Evolutionary conservation across 257 asterid genomes (phyloP).

Genomic region (Nicotiana undulata): DNA sequence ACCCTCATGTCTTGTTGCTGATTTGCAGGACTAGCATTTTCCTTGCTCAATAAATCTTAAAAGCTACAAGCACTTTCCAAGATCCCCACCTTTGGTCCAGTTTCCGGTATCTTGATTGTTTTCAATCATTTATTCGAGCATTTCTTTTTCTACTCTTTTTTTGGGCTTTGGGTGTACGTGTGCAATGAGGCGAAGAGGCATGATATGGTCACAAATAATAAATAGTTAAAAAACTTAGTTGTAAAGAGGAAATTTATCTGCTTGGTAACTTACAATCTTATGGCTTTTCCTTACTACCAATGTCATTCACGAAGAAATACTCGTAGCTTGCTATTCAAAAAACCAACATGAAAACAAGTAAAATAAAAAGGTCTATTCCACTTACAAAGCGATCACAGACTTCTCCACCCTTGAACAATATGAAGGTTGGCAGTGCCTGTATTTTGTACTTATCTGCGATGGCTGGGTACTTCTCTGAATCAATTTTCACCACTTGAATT

Average conservation of each 20-base stretch:
- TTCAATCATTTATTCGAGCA: background rate
- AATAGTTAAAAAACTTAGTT: background rate
- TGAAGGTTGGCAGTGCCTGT: constrained; percentile 89
- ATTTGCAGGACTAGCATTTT: background rate
- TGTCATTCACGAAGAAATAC: background rate
- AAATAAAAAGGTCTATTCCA: constrained; percentile 8
- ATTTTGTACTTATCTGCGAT: constrained; percentile 72
- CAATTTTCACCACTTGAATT: constrained; percentile 82
- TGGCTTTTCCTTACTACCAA: background rate
- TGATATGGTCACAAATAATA: background rate
- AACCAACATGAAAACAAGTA: constrained; percentile 3
- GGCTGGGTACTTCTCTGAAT: constrained; percentile 81
- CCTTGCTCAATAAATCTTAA: background rate
- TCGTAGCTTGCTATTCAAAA: background rate
- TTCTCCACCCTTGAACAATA: constrained; percentile 81
- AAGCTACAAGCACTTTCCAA: background rate
- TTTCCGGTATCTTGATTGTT: background rate
- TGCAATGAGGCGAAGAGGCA: background rate
- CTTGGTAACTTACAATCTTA: background rate
- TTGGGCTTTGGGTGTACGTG: background rate
- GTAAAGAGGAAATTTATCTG: background rate
- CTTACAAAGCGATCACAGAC: constrained; percentile 91
- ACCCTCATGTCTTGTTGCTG: background rate
- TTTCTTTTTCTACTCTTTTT: background rate
- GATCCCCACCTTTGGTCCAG: background rate